Evolutionary conservation across 495 filamentous ascomycete species (phyloP).

Genomic region (Podospora conica): DNA sequence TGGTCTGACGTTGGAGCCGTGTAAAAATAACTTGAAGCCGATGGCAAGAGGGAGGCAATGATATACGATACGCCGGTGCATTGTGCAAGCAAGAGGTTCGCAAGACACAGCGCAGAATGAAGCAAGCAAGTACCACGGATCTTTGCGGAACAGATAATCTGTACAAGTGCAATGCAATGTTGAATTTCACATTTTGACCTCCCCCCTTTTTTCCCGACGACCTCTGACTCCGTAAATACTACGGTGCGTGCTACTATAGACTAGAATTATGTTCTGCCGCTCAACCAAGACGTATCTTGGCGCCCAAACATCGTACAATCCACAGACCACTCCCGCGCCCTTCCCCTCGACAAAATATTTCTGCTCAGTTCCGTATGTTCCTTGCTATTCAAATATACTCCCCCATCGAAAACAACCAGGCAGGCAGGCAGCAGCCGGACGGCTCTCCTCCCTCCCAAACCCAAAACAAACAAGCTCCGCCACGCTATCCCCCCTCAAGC

Average conservation of each 20-base stretch:
- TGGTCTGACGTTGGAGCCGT: neutral
- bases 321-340: neutral
- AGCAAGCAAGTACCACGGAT: neutral
- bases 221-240: neutral
- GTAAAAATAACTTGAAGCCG: neutral
- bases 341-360: neutral
- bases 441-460: neutral
- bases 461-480: neutral
- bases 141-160: neutral
- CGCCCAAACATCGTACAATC: neutral
- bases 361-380: neutral
- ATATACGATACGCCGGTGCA: neutral
- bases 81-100: neutral
- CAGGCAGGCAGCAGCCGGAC: neutral
- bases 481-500: neutral
- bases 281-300: neutral
- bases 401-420: neutral
- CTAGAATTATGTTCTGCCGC: neutral
- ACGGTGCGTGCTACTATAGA: neutral
- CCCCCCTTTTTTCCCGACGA: neutral
- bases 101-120: neutral
- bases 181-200: neutral
- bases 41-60: neutral
- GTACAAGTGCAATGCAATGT: neutral
- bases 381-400: neutral